A percentile compares a stretch with the other conserved stretches of the same genome.
These are phyloP conservation scores for Lumnitzera littorea DNA, from an alignment of 345 rosid genomes.

Conservation along the genomic window DNA sequence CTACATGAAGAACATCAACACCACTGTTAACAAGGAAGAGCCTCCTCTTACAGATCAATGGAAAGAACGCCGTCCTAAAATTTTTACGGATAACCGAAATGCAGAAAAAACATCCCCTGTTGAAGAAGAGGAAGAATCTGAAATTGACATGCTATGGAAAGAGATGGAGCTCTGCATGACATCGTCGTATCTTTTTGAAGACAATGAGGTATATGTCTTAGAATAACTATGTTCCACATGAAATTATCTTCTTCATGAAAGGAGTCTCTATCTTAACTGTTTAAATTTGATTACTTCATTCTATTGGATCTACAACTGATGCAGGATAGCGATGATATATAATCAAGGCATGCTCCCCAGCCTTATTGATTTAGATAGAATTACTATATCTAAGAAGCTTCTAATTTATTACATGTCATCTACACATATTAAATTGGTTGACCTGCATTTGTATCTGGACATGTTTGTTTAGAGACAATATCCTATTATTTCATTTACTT, in stretches of 20 bases:
- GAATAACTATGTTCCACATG: neutral
- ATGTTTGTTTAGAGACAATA: too few relatives aligned
- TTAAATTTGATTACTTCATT: neutral
- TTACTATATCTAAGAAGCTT: too few relatives aligned
- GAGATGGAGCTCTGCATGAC: slow-evolving; percentile 85
- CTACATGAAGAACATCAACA: slow-evolving; percentile 71
- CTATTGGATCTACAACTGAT: too few relatives aligned
- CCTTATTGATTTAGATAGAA: too few relatives aligned
- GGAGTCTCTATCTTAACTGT: neutral
- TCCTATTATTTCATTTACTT: too few relatives aligned
- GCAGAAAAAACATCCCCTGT: slow-evolving; percentile 25
- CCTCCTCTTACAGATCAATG: slow-evolving; percentile 54
- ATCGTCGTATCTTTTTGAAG: slow-evolving; percentile 62
- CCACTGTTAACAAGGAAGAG: slow-evolving; percentile 42
- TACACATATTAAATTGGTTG: too few relatives aligned
- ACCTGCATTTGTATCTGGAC: too few relatives aligned
- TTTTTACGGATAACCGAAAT: slow-evolving; percentile 9
- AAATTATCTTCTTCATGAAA: neutral
- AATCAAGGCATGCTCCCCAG: too few relatives aligned
- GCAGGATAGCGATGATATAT: too few relatives aligned
- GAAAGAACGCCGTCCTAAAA: slow-evolving; percentile 51
- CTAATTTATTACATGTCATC: too few relatives aligned
- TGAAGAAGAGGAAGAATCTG: slow-evolving; percentile 56
- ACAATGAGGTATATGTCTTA: slow-evolving; percentile 53
- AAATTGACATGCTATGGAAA: slow-evolving; percentile 73